Percentiles rank a stretch among this genome's conserved stretches.
Conservation (phyloP, 495 filamentous ascomycete genomes). For the Neurospora sp. region DNA sequence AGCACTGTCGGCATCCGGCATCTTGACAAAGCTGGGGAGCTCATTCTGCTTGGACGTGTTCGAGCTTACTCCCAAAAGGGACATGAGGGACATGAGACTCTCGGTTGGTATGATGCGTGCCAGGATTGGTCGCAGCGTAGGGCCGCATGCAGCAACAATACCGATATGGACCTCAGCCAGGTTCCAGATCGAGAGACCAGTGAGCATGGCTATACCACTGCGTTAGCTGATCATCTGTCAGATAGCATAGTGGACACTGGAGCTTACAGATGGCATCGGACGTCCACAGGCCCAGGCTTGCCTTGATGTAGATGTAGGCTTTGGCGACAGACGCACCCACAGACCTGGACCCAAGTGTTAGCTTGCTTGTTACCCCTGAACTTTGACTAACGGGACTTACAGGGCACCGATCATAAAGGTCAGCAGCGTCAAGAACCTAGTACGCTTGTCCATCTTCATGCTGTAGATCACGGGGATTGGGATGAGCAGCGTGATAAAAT, state of each 20-base stretch:
- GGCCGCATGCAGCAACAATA: constrained; percentile 14
- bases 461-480: constrained; percentile 9
- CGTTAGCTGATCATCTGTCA: not conserved
- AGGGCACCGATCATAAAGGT: constrained; percentile 11
- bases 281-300: not conserved
- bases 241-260: not conserved
- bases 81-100: constrained; percentile 6
- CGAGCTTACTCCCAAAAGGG: not conserved
- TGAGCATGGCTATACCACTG: not conserved
- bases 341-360: no score
- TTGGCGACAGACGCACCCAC: constrained; percentile 13
- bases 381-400: no score
- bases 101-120: constrained; percentile 3
- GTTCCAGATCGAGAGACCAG: constrained; percentile 12
- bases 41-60: not conserved
- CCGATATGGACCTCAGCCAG: constrained; percentile 13
- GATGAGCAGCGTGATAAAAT: constrained; percentile 12
- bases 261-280: constrained; percentile 12
- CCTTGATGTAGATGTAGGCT: constrained; percentile 10
- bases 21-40: not conserved
- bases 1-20: not conserved
- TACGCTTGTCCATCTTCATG: constrained; percentile 6
- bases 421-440: constrained; percentile 5
- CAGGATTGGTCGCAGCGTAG: constrained; percentile 6
- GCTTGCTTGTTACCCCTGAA: no score